phyloP scores from a whole-genome alignment of 2,329 filamentous ascomycete species.

The Penicillium psychrosexuale region DNA sequence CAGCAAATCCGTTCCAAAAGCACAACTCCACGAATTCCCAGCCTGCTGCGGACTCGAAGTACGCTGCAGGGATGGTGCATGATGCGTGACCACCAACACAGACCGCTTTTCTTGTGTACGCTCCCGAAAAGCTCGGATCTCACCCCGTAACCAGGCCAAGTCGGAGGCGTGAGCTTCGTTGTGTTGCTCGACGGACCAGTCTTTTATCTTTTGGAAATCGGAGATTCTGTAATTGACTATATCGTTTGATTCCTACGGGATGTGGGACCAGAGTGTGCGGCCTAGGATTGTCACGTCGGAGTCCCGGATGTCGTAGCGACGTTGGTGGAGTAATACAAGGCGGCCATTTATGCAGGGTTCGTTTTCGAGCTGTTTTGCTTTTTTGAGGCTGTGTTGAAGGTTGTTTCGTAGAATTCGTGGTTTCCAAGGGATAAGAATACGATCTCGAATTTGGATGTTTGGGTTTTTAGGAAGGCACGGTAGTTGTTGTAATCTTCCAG shows the following conservation, averaged over 20 bases:
- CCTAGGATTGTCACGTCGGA: conserved; percentile 53
- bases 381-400: conserved; percentile 20
- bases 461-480: conserved; percentile 23
- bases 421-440: conserved; percentile 30
- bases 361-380: conserved; percentile 26
- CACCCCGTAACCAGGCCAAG: conserved; percentile 49
- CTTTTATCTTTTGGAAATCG: conserved; percentile 55
- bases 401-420: conserved; percentile 29
- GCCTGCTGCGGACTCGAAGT: conserved; percentile 52
- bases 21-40: conserved; percentile 47
- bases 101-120: background rate
- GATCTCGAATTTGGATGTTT: conserved; percentile 17
- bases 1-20: conserved; percentile 55
- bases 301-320: conserved; percentile 21
- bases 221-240: conserved; percentile 48
- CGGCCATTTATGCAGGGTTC: conserved; percentile 27
- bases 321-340: conserved; percentile 28
- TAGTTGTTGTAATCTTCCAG: conserved; percentile 26
- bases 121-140: conserved; percentile 29
- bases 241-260: conserved; percentile 41
- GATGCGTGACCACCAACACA: conserved; percentile 56
- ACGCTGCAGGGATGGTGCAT: conserved; percentile 52
- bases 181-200: conserved; percentile 52
- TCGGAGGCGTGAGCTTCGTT: conserved; percentile 51
- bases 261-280: conserved; percentile 56